Percentiles rank a stretch among this genome's conserved stretches.
These are phyloP conservation scores for Alternaria incomplexa DNA, from an alignment of 2,329 filamentous ascomycete species.

Conservation along the genomic window DNA sequence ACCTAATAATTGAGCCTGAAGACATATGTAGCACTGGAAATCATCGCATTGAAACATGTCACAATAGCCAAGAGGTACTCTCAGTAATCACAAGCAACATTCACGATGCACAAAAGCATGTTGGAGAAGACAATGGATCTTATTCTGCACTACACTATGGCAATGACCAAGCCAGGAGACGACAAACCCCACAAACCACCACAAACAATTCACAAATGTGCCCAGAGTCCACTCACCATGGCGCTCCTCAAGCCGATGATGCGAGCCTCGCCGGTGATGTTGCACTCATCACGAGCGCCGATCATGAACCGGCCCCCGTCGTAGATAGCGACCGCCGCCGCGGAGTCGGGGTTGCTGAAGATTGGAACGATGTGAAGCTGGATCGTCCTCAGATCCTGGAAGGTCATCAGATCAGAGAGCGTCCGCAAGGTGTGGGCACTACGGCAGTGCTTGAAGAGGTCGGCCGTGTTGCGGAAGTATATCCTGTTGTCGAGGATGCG, in stretches of 20 bases:
- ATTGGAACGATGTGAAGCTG: conserved; percentile 10
- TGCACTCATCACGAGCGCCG: conserved; percentile 9
- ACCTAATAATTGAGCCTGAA: not conserved
- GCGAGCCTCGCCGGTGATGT: not conserved
- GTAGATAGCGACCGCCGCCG: conserved; percentile 3
- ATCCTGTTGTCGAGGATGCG: not conserved
- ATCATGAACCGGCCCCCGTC: conserved; percentile 9
- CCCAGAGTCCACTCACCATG: not conserved
- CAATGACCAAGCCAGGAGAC: not conserved
- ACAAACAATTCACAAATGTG: not conserved
- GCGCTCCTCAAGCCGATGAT: not conserved
- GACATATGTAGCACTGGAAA: not conserved
- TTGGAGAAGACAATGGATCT: not conserved
- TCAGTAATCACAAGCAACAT: not conserved
- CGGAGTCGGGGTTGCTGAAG: not conserved
- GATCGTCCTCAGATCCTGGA: conserved; percentile 6
- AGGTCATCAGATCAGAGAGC: conserved; percentile 5
- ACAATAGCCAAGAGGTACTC: not conserved
- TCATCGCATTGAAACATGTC: not conserved
- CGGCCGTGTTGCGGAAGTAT: not conserved
- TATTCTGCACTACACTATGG: not conserved
- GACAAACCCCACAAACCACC: not conserved
- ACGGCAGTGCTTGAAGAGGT: conserved; percentile 15
- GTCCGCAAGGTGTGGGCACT: conserved; percentile 13
- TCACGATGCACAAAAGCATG: not conserved